Base-by-base conservation (phyloP, 1,139 yeast species). In the Trichomonascaceae sp. region DNA sequence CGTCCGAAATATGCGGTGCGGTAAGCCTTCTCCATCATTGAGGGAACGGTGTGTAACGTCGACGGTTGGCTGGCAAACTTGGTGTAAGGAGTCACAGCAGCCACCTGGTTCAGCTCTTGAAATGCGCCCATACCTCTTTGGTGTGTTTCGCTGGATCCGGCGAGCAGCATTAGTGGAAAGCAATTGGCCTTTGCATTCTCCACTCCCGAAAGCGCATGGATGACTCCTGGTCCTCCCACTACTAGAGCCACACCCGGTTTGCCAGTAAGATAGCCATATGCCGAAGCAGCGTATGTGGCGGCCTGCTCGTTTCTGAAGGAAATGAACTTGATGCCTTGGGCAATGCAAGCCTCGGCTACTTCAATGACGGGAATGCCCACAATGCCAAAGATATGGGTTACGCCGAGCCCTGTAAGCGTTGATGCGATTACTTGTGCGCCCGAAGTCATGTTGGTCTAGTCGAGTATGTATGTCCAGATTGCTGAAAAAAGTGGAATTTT, bases 291-390 rank as follows among this genome's bases (percentile, higher is more conserved):
- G 44, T 75, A 74, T 1, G 79, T 69, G 0, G 82, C 82, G 9
- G 77, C 64, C 46, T 75, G 81, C 46, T 75, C 82, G 51, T 75
- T 75, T 39, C 82, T 58, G 46, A 74, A 74, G 1, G 74, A 52
- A 23, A 74, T 51, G 48, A 75, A 75, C 38, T 58, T 55, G 39
- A 75, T 65, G 1, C 76, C 78, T 14, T 56, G 50, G 5, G 56
- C 56, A 22, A 71, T 67, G 41, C 71, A 58, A 1, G 73, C 69
- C 38, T 74, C 76, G 22, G 67, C 67, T 4, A 61, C 66, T 34
- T 75, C 80, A 16, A 75, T 77, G 9, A 75, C 72, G 1, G 82
- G 82, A 32, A 75, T 75, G 0, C 82, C 82, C 6, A 75, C 82
- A 20, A 75, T 64, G 3, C 82, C 82, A 51, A 75, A 75, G 2